Evolutionary conservation across 768 basidiomycete genomes (phyloP), one percentile per base, ranked within the genome.

Genomic region (Termitomyces sp.): DNA sequence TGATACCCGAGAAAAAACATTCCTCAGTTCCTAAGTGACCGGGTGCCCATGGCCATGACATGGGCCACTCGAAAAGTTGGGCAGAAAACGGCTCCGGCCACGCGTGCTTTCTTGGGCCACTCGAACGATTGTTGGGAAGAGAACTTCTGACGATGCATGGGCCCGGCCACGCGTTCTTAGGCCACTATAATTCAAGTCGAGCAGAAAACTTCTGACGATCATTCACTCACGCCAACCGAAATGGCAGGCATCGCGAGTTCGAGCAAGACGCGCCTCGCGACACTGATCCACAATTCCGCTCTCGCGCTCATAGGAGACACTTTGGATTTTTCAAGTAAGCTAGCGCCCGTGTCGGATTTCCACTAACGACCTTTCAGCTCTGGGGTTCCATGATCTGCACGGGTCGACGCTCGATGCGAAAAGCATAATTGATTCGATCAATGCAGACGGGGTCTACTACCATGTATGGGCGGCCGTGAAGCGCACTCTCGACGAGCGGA

Each of bases 281-380:
- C 54, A 38, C 50, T 57, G 42, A 50, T 72, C 21, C 57, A 57
- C 44, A 54, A 64, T 31, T 56, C 56, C n/a, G 62, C 68, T 48
- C 67, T 69, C n/a, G 71, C 66, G 7, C 66, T 80, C 56, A 62
- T 79, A 23, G 76, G 73, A 7, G 69, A 78, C 54, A 78, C 77
- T 6, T 61, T 76, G 14, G 67, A 82, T 60, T 72, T 77, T 30
- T 64, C 74, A 63, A 68, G 81, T 80, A 66, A 54, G 77, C 68
- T 37, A 19, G 19, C 21, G 8, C 49, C 35, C 21, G 26, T 15
- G 12, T 11, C 26, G 26, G 45, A 41, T 23, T 33, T 49, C 30
- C 0, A 50, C 11, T 17, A 46, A n/a, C n/a, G 6, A 6, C 40
- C 31, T 42, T 59, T 28, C 35, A 68, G 67, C 59, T 50, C 63